Evolutionary conservation across 371 early-diverging fungal species (phyloP).

Genomic region (Syncephalastrum monosporum): DNA sequence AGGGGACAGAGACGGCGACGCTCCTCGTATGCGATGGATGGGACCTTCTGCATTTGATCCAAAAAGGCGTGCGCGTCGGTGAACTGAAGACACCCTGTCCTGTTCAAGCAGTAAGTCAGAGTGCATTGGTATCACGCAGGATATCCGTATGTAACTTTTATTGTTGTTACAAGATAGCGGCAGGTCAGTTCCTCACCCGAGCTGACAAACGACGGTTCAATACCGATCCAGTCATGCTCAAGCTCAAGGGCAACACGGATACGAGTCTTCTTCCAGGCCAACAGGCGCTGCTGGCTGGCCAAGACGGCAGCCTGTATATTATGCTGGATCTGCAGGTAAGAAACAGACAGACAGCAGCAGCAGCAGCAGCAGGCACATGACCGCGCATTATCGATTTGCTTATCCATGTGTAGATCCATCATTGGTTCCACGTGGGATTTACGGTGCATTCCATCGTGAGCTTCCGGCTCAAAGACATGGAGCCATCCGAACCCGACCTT

Average conservation of each 20-base stretch:
- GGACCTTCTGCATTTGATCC: slow-evolving; percentile 43
- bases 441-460: slow-evolving; percentile 25
- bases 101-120: slow-evolving; percentile 37
- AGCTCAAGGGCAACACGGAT: background rate
- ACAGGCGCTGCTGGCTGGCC: slow-evolving; percentile 43
- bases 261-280: slow-evolving; percentile 5
- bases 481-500: slow-evolving; percentile 34
- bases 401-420: slow-evolving; percentile 24
- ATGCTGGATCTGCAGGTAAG: slow-evolving; percentile 44
- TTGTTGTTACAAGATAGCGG: slow-evolving; percentile 32
- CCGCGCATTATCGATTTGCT: too few species aligned
- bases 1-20: slow-evolving; percentile 19
- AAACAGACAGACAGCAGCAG: too few species aligned
- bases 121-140: background rate
- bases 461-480: slow-evolving; percentile 30
- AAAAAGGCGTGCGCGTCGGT: slow-evolving; percentile 27
- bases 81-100: slow-evolving; percentile 30
- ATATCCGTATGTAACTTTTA: background rate
- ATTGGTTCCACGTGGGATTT: slow-evolving; percentile 37
- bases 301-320: slow-evolving; percentile 46
- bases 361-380: too few species aligned
- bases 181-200: slow-evolving; percentile 36
- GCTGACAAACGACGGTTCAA: slow-evolving; percentile 8
- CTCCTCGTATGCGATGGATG: slow-evolving; percentile 45
- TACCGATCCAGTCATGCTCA: background rate